Conservation (phyloP, 2,329 filamentous ascomycete genomes). For the Fragosphaeria purpurea region DNA sequence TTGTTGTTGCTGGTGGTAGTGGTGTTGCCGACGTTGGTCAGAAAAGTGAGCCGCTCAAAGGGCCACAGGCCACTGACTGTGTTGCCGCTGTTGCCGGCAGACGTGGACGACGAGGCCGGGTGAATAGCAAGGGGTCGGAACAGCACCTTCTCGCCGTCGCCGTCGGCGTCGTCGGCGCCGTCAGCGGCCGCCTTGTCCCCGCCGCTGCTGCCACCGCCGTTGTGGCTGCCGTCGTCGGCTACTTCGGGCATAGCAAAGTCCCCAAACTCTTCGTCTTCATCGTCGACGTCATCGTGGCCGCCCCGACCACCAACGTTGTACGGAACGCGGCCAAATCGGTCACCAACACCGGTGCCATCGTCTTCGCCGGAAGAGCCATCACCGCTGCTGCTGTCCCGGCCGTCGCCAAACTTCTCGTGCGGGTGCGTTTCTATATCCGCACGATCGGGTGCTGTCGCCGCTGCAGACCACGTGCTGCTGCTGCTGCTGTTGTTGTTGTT, state of each 20-base stretch:
- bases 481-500: background rate
- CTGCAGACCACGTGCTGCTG: background rate
- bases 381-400: constrained; percentile 21
- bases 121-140: constrained; percentile 46
- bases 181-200: constrained; percentile 9
- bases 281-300: constrained; percentile 39
- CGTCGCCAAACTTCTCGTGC: constrained; percentile 24
- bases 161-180: constrained; percentile 14
- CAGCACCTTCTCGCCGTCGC: constrained; percentile 31
- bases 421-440: too few relatives aligned
- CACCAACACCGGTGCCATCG: constrained; percentile 20
- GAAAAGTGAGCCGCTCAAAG: constrained; percentile 35
- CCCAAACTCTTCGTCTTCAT: constrained; percentile 56
- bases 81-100: background rate
- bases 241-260: constrained; percentile 58
- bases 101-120: constrained; percentile 18
- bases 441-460: background rate
- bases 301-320: constrained; percentile 8
- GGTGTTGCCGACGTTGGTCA: constrained; percentile 6
- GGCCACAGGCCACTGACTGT: constrained; percentile 36
- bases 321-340: constrained; percentile 36
- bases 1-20: background rate
- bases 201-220: constrained; percentile 3
- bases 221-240: constrained; percentile 14
- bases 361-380: constrained; percentile 27